These are phyloP conservation scores for Xerocomus spinulosus DNA, from an alignment of 768 basidiomycete species.

Conservation along the genomic window DNA sequence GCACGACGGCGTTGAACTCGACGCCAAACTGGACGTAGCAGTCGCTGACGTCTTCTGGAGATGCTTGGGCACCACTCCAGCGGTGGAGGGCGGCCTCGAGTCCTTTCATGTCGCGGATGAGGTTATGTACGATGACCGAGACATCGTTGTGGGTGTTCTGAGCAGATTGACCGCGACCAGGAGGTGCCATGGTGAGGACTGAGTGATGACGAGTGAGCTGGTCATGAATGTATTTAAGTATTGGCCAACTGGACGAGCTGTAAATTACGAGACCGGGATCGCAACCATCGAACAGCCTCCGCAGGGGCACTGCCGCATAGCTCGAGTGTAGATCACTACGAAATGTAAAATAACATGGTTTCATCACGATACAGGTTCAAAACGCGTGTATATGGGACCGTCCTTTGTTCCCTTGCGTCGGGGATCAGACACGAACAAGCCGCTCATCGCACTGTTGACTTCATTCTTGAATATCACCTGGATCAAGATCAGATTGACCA, in stretches of 20 bases:
- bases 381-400: constrained; percentile 8
- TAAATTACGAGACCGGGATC: neutral
- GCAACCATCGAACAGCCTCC: constrained; percentile 1
- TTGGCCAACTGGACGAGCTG: neutral
- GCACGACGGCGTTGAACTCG: constrained; percentile 78
- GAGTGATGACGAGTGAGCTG: neutral
- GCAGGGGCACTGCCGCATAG: neutral
- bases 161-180: neutral
- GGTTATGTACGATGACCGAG: constrained; percentile 20
- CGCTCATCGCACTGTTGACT: constrained; percentile 13
- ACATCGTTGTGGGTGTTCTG: neutral
- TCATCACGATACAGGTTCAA: constrained; percentile 19
- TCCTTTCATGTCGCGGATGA: constrained; percentile 79
- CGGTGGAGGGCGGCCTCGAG: constrained; percentile 68
- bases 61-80: constrained; percentile 60
- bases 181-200: neutral
- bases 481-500: neutral
- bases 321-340: constrained; percentile 1
- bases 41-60: constrained; percentile 76
- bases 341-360: neutral
- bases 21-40: constrained; percentile 86
- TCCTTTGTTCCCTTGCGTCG: constrained; percentile 11
- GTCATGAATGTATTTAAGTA: neutral
- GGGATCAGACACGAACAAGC: constrained; percentile 20
- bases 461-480: constrained; percentile 23